phyloP scores from a whole-genome alignment of 192 early-diverging fungal species.

The Entomortierella parvispora region DNA sequence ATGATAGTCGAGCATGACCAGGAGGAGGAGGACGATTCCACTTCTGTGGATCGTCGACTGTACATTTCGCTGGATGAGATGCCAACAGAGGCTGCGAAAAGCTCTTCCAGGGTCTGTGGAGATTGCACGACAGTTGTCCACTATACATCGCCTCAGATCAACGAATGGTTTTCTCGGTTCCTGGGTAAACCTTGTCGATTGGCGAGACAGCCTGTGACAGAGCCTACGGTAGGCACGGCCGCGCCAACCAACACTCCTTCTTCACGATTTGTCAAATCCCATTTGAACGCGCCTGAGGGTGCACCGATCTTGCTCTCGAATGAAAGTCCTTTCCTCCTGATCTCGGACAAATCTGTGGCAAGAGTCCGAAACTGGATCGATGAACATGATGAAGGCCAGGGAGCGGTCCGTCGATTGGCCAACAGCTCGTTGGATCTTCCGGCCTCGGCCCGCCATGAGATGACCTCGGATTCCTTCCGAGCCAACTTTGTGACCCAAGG shows the following conservation, averaged over 20 bases:
- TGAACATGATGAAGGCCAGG: constrained; percentile 39
- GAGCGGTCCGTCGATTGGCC: constrained; percentile 34
- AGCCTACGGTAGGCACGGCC: neutral
- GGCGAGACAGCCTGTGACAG: constrained; percentile 47
- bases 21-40: constrained; percentile 6
- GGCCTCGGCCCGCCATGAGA: constrained; percentile 28
- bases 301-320: constrained; percentile 72
- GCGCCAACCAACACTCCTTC: neutral
- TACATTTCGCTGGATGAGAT: constrained; percentile 43
- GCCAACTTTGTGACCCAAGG: constrained; percentile 74
- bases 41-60: neutral
- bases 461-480: constrained; percentile 65
- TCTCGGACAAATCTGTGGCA: constrained; percentile 66
- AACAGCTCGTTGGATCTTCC: constrained; percentile 18
- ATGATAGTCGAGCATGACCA: constrained; percentile 55
- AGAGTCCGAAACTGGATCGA: constrained; percentile 64
- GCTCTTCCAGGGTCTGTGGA: constrained; percentile 54
- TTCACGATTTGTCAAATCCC: constrained; percentile 48
- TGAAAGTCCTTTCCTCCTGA: constrained; percentile 76
- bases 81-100: constrained; percentile 19
- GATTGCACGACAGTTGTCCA: constrained; percentile 41
- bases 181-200: constrained; percentile 54
- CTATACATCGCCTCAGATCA: constrained; percentile 51
- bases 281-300: constrained; percentile 42
- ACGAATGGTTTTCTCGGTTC: constrained; percentile 57